Evolutionary conservation across 805 yeast genomes (phyloP), one percentile per base, ranked within the genome.

Genomic region (Grigorovia transvaalensis): DNA sequence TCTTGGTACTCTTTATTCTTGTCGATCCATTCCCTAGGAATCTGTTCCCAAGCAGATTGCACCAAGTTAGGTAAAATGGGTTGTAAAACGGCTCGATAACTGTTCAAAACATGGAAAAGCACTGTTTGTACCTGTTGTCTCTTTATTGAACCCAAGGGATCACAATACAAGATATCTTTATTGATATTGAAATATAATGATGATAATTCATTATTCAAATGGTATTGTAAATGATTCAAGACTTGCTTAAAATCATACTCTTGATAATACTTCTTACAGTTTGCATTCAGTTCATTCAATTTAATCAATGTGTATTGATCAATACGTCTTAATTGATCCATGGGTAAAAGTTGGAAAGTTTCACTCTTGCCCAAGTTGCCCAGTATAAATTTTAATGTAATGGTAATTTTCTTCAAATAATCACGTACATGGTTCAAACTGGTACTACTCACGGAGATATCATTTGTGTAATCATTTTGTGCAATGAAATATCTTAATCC

Each of bases 401-500:
- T 77, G 59, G 98, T 73, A 41, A 90, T 66, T 65, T 91, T 93
- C 66, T 87, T 86, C 64, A 87, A 70, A 48, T 85, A 79, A 50
- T 90, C 95, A 41, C 83, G 84, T 29, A 88, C 90, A 57, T 89
- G 84, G 35, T 75, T 76, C 59, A 89, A 72, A 11, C 88, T 79
- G 27, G 80, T 80, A 13, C 85, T 79, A 4, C 95, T 88, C 27
- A 87, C 76, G 15, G 80, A 73, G 45, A 93, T 81, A 65, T 93
- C 99, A 46, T 77, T 77, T 2, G 91, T 82, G 61, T 85, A 93
- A 64, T 90, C 91, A 1, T 93, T 76, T 51, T 88, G 90, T 0
- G 97, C 96, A 8, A 84, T 87, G 85, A 96, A 85, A 51, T 90
- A 72, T 58, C 99, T 75, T 54, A 93, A 71, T 0, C 99, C 99